These are phyloP conservation scores for Cylindrotheca fusiformis DNA, from an alignment of 108 stramenopile species.

Conservation along the genomic window DNA sequence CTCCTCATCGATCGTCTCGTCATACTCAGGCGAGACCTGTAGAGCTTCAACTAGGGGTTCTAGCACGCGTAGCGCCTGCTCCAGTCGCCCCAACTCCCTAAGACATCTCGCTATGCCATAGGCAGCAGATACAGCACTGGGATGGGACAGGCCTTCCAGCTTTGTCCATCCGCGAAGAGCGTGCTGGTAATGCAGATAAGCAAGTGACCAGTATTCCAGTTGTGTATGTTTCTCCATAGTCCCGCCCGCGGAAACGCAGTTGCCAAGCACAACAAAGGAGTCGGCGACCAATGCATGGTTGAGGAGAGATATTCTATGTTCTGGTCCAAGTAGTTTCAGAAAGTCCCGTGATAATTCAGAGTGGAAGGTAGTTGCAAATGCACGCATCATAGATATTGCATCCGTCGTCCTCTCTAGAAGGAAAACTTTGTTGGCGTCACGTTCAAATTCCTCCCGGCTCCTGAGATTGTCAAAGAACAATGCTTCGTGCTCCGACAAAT, in stretches of 20 bases:
- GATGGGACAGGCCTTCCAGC: slow-evolving; percentile 20
- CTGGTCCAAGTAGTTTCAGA: slow-evolving; percentile 10
- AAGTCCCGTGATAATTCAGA: slow-evolving; percentile 14
- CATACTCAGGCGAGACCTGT: not conserved
- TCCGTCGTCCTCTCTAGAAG: slow-evolving; percentile 16
- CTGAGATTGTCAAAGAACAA: slow-evolving; percentile 18
- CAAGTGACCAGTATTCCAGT: slow-evolving; percentile 27
- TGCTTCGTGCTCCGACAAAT: slow-evolving; percentile 22
- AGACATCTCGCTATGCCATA: slow-evolving; percentile 37
- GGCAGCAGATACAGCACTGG: slow-evolving; percentile 24
- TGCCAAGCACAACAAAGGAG: slow-evolving; percentile 36
- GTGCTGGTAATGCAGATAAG: slow-evolving; percentile 27
- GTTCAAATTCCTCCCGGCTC: not conserved
- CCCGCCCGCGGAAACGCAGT: slow-evolving; percentile 26
- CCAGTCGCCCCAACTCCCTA: slow-evolving; percentile 31
- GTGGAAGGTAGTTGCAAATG: slow-evolving; percentile 26
- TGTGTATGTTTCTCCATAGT: not conserved
- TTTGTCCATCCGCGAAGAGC: slow-evolving; percentile 32
- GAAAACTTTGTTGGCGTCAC: slow-evolving; percentile 5
- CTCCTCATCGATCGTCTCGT: not conserved
- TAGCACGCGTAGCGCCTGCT: slow-evolving; percentile 26
- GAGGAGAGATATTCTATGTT: slow-evolving; percentile 28
- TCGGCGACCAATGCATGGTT: slow-evolving; percentile 39
- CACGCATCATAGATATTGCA: slow-evolving; percentile 16
- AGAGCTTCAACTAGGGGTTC: slow-evolving; percentile 11